Base-by-base conservation (phyloP, 2,329 filamentous ascomycete species). In the Aspergillus neotritici region DNA sequence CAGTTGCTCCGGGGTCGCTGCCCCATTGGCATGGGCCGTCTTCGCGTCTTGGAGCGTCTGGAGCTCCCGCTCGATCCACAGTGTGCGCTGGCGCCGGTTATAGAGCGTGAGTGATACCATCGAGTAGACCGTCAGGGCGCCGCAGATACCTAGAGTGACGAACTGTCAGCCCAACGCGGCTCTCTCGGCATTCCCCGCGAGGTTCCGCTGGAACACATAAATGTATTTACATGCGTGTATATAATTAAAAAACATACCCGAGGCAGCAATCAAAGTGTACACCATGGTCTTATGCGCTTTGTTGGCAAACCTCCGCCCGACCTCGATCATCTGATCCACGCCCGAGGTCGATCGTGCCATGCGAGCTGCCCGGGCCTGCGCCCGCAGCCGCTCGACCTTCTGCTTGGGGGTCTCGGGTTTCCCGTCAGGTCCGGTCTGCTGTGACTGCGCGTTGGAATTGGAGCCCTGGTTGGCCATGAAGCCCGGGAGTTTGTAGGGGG, bases 301-400 rank as follows among this genome's bases (percentile, higher is more conserved):
- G 64, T 84, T 82, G 45, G 81, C 80, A 62, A 74, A 75, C 50
- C 67, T 61, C 45, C 79, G 68, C 13, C 78, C 79, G 37, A 70
- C 60, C 39, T 73, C 67, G 43, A 82, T 71, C 35, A 74, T 55
- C 34, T 68, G 66, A 64, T 84, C 81, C 56, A 77, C 72, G 32
- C 66, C 66, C 15, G 73, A 76, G 39, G 77, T 80, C 36, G 75
- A 71, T 56, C 77, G 73, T 34, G 80, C 77, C 54, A 76, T 73
- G 64, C 79, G 78, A 35, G 82, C 80, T n/a, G 80, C 80, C 46
- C 80, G 73, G 61, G 84, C 82, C 48, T 83, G 81, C 35, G 81
- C 80, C 41, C 84, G 75, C 57, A 87, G 69, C 47, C 84, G 75
- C 51, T 79, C 76, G 30, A 87, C 83, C 55, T 82, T 80, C 68